Base-by-base conservation (phyloP, 192 early-diverging fungal genomes). In the Diversispora epigaea region DNA sequence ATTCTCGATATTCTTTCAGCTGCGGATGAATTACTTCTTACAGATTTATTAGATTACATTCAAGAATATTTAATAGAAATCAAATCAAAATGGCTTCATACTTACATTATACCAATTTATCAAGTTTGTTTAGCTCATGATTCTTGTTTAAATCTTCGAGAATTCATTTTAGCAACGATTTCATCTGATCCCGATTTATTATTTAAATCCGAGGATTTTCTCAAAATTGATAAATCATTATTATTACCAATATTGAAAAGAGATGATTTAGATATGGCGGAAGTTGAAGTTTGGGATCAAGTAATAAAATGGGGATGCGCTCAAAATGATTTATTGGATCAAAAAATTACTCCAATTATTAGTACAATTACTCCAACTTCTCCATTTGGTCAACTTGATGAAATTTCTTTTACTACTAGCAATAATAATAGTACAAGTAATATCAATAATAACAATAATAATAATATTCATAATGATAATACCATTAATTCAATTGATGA, bases 281-380 rank as follows among this genome's bases (percentile, higher is more conserved):
- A 71, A 45, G 46, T 39, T 56, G 70, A 71, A 45, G 55, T 71
- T 44, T 71, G 70, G 70, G 70, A 71, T 32, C 41, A 71, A 19
- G 54, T 71, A 22, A 57, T 71, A 43, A 71, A 58, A 71, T 71
- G 70, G 70, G 70, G 70, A 58, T 21, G 56, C 0, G 70, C 70
- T 22, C 70, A 71, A 58, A 15, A 57, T 71, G 1, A n/a, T 52
- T 39, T 19, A 5, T 44, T 69, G 4, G 15, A 15, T 58, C 21
- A 15, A 25, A 43, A 69, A 32, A 32, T 32, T 32, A 32, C 25
- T 32, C 25, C 25, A 32, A 32, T 32, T 32, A 32, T 32, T 32
- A 32, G 25, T 32, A 32, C 25, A 32, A 32, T 32, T 32, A 32
- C 25, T 32, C 25, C 25, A 32, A 32, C 25, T 32, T 32, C 25